Evolutionary conservation across 805 yeast genomes (phyloP), one percentile per base, ranked within the genome.

Genomic region (Candida morakotiae): DNA sequence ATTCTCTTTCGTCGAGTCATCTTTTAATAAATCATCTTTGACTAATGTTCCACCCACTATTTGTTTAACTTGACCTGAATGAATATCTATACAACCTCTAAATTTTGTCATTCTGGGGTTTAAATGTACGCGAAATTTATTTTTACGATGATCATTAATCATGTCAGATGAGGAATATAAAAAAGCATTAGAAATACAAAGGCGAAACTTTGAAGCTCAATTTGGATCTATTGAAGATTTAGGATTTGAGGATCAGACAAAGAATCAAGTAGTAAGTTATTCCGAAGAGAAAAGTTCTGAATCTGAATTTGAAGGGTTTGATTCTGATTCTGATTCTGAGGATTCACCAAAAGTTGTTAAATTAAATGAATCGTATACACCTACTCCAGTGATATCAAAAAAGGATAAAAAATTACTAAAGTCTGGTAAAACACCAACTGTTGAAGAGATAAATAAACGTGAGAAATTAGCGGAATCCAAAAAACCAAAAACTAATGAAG

Each of bases 21-120:
- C 41, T 8, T 60, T 59, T 7, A 58, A 52, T n/a, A 58, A 60
- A 14, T 47, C 45, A 41, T 80, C 82, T 9, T 66, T 63, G 0
- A 73, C 69, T 15, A 93, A 67, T 0, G 96, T 84, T 0, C 96
- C 95, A 5, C 98, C 99, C 1, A 93, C 97, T 37, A 93, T 93
- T 58, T 93, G 98, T 53, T 93, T 93, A 43, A 93, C 98, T 48
- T 86, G 83, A 2, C 98, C 98, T 6, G 83, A 75, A 59, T 93
- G 99, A 41, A 93, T 80, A 56, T 93, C 98, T 26, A 93, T 91
- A 54, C 99, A 93, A 1, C 97, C 98, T 51, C 89, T 77, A 62
- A 87, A 93, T 36, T 73, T 71, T 0, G 96, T 89, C 96, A 89
- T 88, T n/a, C 10, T 19, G 23, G 14, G 39, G 35, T 19, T 28